Evolutionary conservation across 352 stramenopile species (phyloP).

Genomic region (Globisporangium uncinulatum): DNA sequence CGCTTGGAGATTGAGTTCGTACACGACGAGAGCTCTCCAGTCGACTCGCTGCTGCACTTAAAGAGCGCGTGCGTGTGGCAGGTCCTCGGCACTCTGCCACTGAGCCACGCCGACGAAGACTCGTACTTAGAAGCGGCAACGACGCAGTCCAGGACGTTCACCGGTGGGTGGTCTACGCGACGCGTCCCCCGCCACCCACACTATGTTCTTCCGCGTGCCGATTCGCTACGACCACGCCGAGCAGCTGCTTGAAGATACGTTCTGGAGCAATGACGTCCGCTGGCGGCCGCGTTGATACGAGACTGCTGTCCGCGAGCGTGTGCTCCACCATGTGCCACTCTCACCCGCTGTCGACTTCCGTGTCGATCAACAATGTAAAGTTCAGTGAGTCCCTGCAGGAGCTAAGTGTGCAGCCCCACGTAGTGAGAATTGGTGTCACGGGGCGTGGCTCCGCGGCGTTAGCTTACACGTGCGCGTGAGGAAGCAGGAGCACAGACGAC

Average conservation of each 20-base stretch:
- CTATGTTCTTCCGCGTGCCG: conserved; percentile 35
- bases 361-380: conserved; percentile 62
- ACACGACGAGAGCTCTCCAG: conserved; percentile 29
- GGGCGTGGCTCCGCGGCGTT: too few relatives aligned
- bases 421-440: conserved; percentile 33
- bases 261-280: conserved; percentile 58
- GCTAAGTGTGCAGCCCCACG: conserved; percentile 36
- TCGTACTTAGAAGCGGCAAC: not conserved
- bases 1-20: conserved; percentile 24
- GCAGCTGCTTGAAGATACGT: conserved; percentile 27
- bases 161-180: conserved; percentile 34
- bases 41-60: conserved; percentile 22
- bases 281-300: conserved; percentile 26
- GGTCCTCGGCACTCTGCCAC: conserved; percentile 12
- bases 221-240: conserved; percentile 28
- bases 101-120: not conserved
- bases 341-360: conserved; percentile 27
- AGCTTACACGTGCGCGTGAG: too few relatives aligned
- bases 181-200: not conserved
- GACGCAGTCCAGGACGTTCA: conserved; percentile 24
- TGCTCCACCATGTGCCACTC: conserved; percentile 47
- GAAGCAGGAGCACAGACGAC: too few relatives aligned
- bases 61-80: conserved; percentile 35
- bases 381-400: conserved; percentile 74
- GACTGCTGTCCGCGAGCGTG: conserved; percentile 23